A percentile compares a stretch with the other conserved stretches of the same genome.
Evolutionary conservation across 805 yeast species (phyloP).

Genomic region (Nakazawaea ishiwadae): DNA sequence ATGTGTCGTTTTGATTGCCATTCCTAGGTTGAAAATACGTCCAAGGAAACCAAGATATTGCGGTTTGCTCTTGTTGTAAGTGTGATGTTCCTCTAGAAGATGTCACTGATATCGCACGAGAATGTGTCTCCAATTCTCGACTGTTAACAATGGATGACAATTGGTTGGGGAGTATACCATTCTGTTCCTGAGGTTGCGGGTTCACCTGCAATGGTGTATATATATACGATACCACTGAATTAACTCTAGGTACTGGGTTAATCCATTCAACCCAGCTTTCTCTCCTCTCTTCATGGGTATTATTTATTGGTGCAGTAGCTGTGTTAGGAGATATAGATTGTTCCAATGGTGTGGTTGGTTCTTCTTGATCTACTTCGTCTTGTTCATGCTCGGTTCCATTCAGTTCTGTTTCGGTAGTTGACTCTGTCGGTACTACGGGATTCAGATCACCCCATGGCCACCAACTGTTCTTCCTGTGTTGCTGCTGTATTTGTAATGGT

Average conservation of each 20-base stretch:
- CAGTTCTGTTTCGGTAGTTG: no score
- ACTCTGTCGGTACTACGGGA: no score
- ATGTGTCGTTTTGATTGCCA: neutral
- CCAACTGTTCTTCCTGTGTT: no score
- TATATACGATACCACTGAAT: conserved; percentile 11
- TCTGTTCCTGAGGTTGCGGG: neutral
- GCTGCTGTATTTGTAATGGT: no score
- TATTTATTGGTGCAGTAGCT: neutral
- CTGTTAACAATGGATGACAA: conserved; percentile 11
- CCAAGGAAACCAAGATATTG: conserved; percentile 21
- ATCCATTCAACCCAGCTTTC: conserved; percentile 13
- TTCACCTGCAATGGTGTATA: conserved; percentile 3
- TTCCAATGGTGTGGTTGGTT: neutral
- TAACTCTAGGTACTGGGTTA: conserved; percentile 6
- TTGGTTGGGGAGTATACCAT: conserved; percentile 9
- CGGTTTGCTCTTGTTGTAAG: no score
- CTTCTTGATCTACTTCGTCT: neutral
- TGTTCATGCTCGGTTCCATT: neutral
- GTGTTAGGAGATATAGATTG: neutral
- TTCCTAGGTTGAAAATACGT: conserved; percentile 14
- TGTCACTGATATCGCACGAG: conserved; percentile 1
- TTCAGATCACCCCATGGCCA: neutral
- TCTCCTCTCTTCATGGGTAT: neutral
- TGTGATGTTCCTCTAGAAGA: no score
- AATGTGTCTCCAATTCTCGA: neutral